Evolutionary conservation across 805 yeast genomes (phyloP).

Genomic region (Wilhelminamyces savonicus): DNA sequence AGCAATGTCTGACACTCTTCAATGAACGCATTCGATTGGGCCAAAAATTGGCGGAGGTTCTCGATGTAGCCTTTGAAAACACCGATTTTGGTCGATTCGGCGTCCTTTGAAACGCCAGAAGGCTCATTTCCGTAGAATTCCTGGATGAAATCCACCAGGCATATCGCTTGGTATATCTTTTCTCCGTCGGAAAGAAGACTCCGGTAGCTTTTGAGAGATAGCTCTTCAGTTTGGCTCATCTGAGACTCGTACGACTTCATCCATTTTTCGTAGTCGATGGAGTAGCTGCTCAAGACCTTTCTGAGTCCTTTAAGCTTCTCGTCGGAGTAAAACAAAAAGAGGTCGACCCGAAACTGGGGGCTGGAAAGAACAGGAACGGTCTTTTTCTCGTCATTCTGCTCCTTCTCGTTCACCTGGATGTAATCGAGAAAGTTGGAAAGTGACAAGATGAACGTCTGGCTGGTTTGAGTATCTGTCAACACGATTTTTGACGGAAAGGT

Average conservation of each 20-base stretch:
- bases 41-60: conserved; percentile 36
- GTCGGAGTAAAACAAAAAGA: conserved; percentile 47
- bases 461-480: conserved; percentile 16
- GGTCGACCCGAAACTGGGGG: too few relatives aligned
- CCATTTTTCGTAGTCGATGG: conserved; percentile 50
- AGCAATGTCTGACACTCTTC: conserved; percentile 50
- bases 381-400: neutral
- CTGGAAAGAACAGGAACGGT: too few relatives aligned
- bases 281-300: conserved; percentile 31
- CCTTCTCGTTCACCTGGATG: neutral
- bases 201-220: conserved; percentile 41
- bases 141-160: conserved; percentile 16
- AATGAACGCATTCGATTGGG: conserved; percentile 43
- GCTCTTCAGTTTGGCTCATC: conserved; percentile 35
- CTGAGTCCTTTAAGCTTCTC: conserved; percentile 39
- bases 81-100: conserved; percentile 8
- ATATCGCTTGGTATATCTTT: conserved; percentile 35
- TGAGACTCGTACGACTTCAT: conserved; percentile 33
- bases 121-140: conserved; percentile 3
- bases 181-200: conserved; percentile 51
- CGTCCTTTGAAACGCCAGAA: conserved; percentile 1
- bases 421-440: conserved; percentile 24
- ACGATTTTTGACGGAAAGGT: conserved; percentile 53
- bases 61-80: conserved; percentile 15
- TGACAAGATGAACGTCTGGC: conserved; percentile 27